Evolutionary conservation across 345 rosid species (phyloP).

Genomic region (Heritiera littoralis): DNA sequence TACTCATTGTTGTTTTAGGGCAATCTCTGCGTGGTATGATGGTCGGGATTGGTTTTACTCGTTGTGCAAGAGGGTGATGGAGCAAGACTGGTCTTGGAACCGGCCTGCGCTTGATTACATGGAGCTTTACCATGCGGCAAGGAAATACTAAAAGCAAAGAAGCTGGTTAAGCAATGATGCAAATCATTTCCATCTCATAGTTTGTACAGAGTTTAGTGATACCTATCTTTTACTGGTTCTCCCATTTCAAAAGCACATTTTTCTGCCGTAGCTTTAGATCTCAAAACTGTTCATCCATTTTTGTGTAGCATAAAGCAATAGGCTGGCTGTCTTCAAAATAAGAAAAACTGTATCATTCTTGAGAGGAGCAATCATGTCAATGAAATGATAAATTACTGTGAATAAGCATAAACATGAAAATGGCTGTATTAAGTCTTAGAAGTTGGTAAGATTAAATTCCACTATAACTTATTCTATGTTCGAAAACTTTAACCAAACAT

Average conservation of each 20-base stretch:
- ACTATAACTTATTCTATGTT: no score
- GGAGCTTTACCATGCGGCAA: conserved; percentile 90
- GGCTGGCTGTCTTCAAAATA: conserved; percentile 10
- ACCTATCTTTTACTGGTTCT: not conserved
- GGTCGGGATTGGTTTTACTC: conserved; percentile 75
- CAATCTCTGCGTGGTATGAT: conserved; percentile 74
- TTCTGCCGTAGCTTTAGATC: not conserved
- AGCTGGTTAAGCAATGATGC: not conserved
- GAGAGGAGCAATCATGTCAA: not conserved
- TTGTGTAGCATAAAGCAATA: conserved; percentile 28
- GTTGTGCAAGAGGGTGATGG: conserved; percentile 80
- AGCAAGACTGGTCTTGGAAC: conserved; percentile 99
- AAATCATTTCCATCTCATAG: conserved; percentile 13
- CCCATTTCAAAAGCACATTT: not conserved
- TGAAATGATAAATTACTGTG: not conserved
- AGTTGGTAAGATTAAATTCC: no score
- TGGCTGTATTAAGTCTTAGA: not conserved
- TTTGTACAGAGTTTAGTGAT: conserved; percentile 38
- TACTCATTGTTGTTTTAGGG: conserved; percentile 46
- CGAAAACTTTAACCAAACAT: no score
- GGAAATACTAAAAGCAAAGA: conserved; percentile 35
- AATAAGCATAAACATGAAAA: not conserved
- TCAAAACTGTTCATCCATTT: conserved; percentile 27
- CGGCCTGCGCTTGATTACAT: conserved; percentile 93
- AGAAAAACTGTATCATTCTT: not conserved